Base-by-base conservation (phyloP, 352 stramenopile species). In the Phytophthora ramorum region DNA sequence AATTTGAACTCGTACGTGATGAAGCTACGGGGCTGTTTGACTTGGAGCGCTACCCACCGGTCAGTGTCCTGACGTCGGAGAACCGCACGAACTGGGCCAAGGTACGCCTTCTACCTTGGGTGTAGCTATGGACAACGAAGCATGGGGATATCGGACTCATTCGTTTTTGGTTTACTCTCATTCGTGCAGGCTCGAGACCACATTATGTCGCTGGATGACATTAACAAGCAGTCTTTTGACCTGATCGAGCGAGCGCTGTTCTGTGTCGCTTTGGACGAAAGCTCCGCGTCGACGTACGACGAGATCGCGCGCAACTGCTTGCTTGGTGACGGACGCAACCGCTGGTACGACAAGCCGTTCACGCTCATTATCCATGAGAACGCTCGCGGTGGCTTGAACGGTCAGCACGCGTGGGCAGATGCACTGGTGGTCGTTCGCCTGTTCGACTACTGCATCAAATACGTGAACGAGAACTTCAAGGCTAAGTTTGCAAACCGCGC, bases 281-380 rank as follows among this genome's bases (percentile, higher is more conserved):
- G 82, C 44, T 91, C 82, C 24, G 86, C 88, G 0, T 73, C 86
- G 16, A 93, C 81, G 0, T 90, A 89, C 66, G 90, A 97, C 52
- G 86, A 96, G 69, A 95, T 95, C 28, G 88, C 88, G 10, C 88
- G 85, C 67, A 96, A 89, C 51, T 90, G 81, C 28, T 74, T 97
- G 51, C 81, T 95, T 3, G 90, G 89, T 35, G 88, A 97, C 45
- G 96, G 96, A 26, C 82, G 89, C 63, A 99, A 99, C 82, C 95
- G 97, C 63, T 99, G 94, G 92, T 99, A 98, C 74, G 97, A 99
- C 81, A 99, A 99, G 78, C 95, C 95, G 12, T 95, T 99, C 67
- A 97, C 98, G 72, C 66, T 99, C 28, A 91, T 99, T 60, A 96
- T 98, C 48, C 96, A 98, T 55, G 87, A 96, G 34, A 99, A 99